Conservation (phyloP, 2,329 filamentous ascomycete genomes). For the Aspergillus pseudoviridinutans region DNA sequence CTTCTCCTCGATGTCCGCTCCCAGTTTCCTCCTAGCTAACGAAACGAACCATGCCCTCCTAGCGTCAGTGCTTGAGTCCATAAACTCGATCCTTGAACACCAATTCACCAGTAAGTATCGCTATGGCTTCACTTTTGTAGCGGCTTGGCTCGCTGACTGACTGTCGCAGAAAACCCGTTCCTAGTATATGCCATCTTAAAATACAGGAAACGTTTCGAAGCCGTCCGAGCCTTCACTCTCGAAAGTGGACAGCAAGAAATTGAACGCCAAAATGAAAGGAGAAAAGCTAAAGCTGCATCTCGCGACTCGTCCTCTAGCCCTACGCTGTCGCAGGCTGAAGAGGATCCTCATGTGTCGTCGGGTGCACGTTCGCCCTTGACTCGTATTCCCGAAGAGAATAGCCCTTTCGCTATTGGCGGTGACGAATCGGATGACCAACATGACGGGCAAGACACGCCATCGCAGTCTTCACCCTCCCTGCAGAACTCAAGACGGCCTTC, state of each 20-base stretch:
- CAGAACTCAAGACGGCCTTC: slow-evolving; percentile 62
- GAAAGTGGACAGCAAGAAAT: slow-evolving; percentile 91
- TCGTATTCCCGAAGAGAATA: slow-evolving; percentile 72
- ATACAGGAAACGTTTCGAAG: slow-evolving; percentile 78
- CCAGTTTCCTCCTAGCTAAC: slow-evolving; percentile 86
- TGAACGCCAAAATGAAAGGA: slow-evolving; percentile 68
- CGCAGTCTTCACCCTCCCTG: slow-evolving; percentile 53
- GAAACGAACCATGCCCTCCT: slow-evolving; percentile 84
- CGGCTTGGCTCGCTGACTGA: slow-evolving; percentile 15
- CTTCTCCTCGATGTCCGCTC: slow-evolving; percentile 87
- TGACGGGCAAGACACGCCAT: slow-evolving; percentile 59
- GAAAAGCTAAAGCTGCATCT: slow-evolving; percentile 56
- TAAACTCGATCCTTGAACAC: slow-evolving; percentile 87
- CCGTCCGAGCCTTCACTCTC: slow-evolving; percentile 79
- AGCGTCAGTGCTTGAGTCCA: slow-evolving; percentile 76
- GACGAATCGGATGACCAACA: slow-evolving; percentile 62
- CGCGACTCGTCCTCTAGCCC: slow-evolving; percentile 34
- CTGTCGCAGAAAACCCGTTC: slow-evolving; percentile 65
- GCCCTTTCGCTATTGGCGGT: slow-evolving; percentile 83
- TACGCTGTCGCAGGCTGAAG: slow-evolving; percentile 37
- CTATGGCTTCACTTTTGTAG: not conserved
- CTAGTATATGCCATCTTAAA: slow-evolving; percentile 76
- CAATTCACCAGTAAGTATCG: slow-evolving; percentile 66
- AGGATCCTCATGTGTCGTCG: slow-evolving; percentile 33
- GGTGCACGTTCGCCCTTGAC: slow-evolving; percentile 59